phyloP scores from a whole-genome alignment of 805 yeast genomes.

The Pichia thaimueangensis region DNA sequence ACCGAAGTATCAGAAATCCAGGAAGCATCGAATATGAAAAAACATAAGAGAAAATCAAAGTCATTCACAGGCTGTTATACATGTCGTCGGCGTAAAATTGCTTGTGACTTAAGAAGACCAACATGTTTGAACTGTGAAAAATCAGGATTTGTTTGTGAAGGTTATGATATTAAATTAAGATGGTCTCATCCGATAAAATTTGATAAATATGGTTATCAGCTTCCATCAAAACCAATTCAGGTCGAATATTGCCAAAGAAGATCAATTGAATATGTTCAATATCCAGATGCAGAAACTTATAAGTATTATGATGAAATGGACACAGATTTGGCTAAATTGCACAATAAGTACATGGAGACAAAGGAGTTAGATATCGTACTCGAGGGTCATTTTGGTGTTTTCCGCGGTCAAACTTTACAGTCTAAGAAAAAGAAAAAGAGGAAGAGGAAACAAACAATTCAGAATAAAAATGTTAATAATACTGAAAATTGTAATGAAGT shows the following conservation, averaged over 20 bases:
- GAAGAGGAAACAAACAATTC: conserved; percentile 5
- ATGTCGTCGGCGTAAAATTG: conserved; percentile 72
- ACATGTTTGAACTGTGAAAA: conserved; percentile 64
- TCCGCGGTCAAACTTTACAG: conserved; percentile 38
- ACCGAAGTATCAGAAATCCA: neutral
- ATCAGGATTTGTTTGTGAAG: conserved; percentile 66
- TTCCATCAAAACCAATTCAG: conserved; percentile 27
- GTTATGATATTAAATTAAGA: conserved; percentile 72
- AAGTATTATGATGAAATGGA: conserved; percentile 81
- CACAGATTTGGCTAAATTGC: conserved; percentile 51
- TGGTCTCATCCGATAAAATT: conserved; percentile 63
- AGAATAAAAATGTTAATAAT: no score
- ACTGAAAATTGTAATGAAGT: no score
- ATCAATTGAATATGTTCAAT: conserved; percentile 65
- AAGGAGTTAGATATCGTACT: conserved; percentile 27
- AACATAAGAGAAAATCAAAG: conserved; percentile 42
- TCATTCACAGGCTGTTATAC: conserved; percentile 88
- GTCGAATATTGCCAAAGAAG: conserved; percentile 59
- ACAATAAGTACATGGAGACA: conserved; percentile 37
- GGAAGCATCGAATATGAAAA: neutral
- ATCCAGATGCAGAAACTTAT: conserved; percentile 53
- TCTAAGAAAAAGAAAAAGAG: conserved; percentile 17
- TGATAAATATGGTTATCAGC: conserved; percentile 39
- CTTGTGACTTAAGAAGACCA: conserved; percentile 72
- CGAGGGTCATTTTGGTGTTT: conserved; percentile 81